phyloP scores from a whole-genome alignment of 805 yeast genomes.

The Wickerhamia fluorescens region DNA sequence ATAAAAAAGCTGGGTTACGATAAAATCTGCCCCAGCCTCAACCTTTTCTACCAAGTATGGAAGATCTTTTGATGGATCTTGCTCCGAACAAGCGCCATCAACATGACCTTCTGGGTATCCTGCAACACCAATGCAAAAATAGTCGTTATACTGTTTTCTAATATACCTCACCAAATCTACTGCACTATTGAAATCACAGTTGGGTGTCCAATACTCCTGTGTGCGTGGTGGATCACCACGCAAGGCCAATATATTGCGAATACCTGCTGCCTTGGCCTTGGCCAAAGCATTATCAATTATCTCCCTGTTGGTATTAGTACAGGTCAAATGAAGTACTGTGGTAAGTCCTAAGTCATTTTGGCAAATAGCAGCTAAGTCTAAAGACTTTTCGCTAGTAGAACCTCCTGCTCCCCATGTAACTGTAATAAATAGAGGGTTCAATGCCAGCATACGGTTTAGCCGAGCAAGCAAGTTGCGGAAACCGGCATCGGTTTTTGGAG shows the following conservation, averaged over 20 bases:
- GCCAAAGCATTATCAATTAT: slow-evolving; percentile 74
- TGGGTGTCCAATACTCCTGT: slow-evolving; percentile 50
- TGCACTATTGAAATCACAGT: slow-evolving; percentile 65
- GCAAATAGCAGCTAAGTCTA: slow-evolving; percentile 75
- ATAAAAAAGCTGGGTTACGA: slow-evolving; percentile 86
- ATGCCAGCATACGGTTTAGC: slow-evolving; percentile 77
- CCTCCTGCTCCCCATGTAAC: slow-evolving; percentile 99
- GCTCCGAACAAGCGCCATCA: slow-evolving; percentile 52
- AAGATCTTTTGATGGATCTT: slow-evolving; percentile 61
- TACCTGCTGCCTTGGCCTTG: slow-evolving; percentile 68
- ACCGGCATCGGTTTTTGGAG: slow-evolving; percentile 93
- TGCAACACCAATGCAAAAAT: slow-evolving; percentile 93
- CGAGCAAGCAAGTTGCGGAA: slow-evolving; percentile 78
- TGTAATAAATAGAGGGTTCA: slow-evolving; percentile 85
- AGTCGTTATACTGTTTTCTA: slow-evolving; percentile 60
- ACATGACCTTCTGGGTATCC: slow-evolving; percentile 98
- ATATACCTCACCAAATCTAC: slow-evolving; percentile 83
- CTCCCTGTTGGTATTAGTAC: slow-evolving; percentile 80
- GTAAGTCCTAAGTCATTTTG: slow-evolving; percentile 74
- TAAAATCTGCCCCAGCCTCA: slow-evolving; percentile 91
- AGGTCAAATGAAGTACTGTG: slow-evolving; percentile 89
- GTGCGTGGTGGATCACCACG: slow-evolving; percentile 95
- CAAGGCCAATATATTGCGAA: slow-evolving; percentile 82
- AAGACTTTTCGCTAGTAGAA: slow-evolving; percentile 77
- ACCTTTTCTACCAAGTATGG: slow-evolving; percentile 79